Evolutionary conservation across 2,329 filamentous ascomycete species (phyloP).

Genomic region (Peltaster fructicola): DNA sequence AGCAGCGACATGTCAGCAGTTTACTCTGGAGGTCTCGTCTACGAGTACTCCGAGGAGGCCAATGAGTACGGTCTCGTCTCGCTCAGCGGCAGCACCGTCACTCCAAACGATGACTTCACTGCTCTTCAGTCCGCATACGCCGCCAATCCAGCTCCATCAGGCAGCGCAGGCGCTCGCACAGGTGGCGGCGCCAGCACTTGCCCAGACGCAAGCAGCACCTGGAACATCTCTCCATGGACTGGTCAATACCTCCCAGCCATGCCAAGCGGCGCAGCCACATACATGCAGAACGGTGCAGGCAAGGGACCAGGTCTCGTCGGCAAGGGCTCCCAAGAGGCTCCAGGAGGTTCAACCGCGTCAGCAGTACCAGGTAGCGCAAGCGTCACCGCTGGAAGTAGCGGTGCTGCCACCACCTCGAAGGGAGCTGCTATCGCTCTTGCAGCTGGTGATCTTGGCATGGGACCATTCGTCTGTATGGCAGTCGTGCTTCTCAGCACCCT

Average conservation of each 20-base stretch:
- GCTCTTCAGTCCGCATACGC: conserved; percentile 34
- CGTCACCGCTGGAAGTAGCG: conserved; percentile 22
- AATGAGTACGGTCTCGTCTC: conserved; percentile 68
- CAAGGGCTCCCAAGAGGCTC: conserved; percentile 37
- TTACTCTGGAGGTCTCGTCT: conserved; percentile 91
- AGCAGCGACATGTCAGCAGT: conserved; percentile 63
- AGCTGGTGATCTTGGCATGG: conserved; percentile 28
- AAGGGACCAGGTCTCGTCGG: conserved; percentile 38
- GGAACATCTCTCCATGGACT: conserved; percentile 34
- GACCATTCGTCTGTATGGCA: conserved; percentile 33
- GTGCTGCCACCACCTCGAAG: conserved; percentile 12
- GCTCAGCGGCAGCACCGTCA: conserved; percentile 34
- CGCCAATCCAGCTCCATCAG: conserved; percentile 32
- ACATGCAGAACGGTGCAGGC: conserved; percentile 41
- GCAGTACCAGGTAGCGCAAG: conserved; percentile 33
- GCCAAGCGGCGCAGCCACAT: conserved; percentile 36
- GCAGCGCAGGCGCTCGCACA: conserved; percentile 42
- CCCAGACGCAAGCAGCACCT: conserved; percentile 35
- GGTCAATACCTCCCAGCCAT: conserved; percentile 37
- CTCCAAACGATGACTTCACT: conserved; percentile 44
- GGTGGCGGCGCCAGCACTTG: conserved; percentile 35
- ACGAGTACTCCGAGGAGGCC: conserved; percentile 74
- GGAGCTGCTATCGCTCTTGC: conserved; percentile 29
- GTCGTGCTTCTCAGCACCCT: conserved; percentile 35
- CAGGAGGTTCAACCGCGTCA: conserved; percentile 30